Evolutionary conservation across 1,284 basidiomycete genomes (phyloP).

Genomic region (Golubevia sp.): DNA sequence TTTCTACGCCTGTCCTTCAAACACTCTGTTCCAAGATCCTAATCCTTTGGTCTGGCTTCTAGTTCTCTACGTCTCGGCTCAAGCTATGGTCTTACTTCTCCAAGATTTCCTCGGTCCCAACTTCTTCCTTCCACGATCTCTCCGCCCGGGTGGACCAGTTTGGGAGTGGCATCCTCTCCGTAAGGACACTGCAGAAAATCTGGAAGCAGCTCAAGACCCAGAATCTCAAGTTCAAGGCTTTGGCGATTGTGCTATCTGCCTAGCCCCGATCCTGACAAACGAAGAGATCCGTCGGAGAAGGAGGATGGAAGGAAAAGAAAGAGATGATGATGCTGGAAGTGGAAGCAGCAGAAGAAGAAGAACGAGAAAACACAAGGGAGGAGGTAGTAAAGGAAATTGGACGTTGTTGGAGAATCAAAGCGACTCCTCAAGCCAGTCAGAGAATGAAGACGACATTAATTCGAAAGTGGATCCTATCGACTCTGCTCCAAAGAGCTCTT

Average conservation of each 20-base stretch:
- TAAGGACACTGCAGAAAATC: constrained; percentile 13
- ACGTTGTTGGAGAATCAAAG: constrained; percentile 4
- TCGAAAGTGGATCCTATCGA: constrained; percentile 5
- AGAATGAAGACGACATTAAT: neutral
- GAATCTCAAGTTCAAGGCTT: constrained; percentile 15
- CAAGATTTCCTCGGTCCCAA: constrained; percentile 43
- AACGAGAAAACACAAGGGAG: constrained; percentile 1
- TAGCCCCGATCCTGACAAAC: constrained; percentile 28
- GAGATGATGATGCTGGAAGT: constrained; percentile 12
- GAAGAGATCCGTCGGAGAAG: neutral
- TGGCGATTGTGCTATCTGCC: constrained; percentile 57
- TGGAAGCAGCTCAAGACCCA: constrained; percentile 10
- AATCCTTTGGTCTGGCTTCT: constrained; percentile 44
- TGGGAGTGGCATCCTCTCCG: constrained; percentile 59
- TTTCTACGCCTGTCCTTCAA: constrained; percentile 46
- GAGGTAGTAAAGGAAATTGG: constrained; percentile 10
- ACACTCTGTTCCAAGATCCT: constrained; percentile 47
- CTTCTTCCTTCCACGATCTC: constrained; percentile 46
- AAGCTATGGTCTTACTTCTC: constrained; percentile 39
- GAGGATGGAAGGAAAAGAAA: constrained; percentile 6
- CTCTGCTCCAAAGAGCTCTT: constrained; percentile 3
- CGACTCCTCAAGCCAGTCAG: constrained; percentile 17
- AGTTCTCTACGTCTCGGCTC: constrained; percentile 27
- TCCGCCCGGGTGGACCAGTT: constrained; percentile 10
- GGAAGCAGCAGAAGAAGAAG: constrained; percentile 1